These are phyloP conservation scores for Salpingoeca rosetta DNA, from an alignment of 78 protist genomes.

Conservation along the genomic window DNA sequence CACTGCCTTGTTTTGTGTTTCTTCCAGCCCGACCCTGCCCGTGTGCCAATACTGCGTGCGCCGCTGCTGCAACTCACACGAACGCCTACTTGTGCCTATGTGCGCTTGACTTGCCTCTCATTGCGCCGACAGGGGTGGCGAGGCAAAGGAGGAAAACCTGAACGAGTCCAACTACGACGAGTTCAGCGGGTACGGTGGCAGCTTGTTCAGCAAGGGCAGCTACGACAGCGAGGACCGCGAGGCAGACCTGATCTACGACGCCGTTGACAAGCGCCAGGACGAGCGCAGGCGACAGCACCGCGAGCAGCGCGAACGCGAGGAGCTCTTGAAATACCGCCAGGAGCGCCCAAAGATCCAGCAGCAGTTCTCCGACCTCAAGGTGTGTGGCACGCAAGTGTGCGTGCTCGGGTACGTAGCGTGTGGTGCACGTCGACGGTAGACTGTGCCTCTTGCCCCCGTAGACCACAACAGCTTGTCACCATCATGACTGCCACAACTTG, in stretches of 20 bases:
- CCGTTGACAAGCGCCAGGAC: slow-evolving; percentile 59
- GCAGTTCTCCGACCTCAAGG: slow-evolving; percentile 71
- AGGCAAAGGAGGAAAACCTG: slow-evolving; percentile 16
- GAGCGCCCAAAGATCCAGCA: slow-evolving; percentile 62
- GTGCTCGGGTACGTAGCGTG: too few relatives aligned
- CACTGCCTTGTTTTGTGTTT: background rate
- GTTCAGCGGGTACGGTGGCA: slow-evolving; percentile 65
- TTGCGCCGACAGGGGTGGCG: slow-evolving; percentile 3
- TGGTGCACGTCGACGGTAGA: too few relatives aligned
- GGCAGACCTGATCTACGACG: slow-evolving; percentile 67
- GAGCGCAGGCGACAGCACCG: slow-evolving; percentile 36
- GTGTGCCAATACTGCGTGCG: background rate
- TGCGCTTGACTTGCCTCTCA: too few relatives aligned
- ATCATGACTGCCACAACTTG: background rate
- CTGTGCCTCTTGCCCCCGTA: background rate
- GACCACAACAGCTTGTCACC: background rate
- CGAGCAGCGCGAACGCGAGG: slow-evolving; percentile 18
- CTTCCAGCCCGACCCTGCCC: background rate
- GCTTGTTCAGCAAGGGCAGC: slow-evolving; percentile 30
- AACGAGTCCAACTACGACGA: slow-evolving; percentile 70
- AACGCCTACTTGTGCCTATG: background rate
- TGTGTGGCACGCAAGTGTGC: too few relatives aligned
- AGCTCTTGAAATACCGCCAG: slow-evolving; percentile 17
- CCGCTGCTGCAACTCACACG: background rate
- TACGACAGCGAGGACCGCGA: slow-evolving; percentile 78